Conservation (phyloP, 2,329 filamentous ascomycete genomes). For the Hymenoscyphus linearis region DNA sequence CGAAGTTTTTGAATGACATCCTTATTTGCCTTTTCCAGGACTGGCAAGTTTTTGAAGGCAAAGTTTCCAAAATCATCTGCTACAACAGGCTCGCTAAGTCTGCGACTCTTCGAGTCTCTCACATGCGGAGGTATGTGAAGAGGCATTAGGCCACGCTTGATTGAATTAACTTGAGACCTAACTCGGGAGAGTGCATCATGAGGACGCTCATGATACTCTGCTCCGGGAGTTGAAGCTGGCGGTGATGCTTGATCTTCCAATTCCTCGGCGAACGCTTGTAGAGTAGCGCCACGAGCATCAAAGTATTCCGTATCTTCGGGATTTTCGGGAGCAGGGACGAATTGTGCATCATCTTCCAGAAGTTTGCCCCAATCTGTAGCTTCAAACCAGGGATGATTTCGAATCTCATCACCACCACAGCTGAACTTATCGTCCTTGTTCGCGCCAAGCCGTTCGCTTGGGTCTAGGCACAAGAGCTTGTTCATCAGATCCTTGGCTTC, state of each 20-base stretch:
- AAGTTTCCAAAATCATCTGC: conserved; percentile 95
- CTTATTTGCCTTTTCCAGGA: conserved; percentile 97
- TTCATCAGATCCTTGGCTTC: conserved; percentile 96
- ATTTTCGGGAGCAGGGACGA: conserved; percentile 87
- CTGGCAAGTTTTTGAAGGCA: conserved; percentile 93
- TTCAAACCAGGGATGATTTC: conserved; percentile 81
- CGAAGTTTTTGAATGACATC: conserved; percentile 96
- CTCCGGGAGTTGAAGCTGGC: conserved; percentile 60
- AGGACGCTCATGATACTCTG: conserved; percentile 81
- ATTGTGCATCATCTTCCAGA: conserved; percentile 92
- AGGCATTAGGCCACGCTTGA: conserved; percentile 90
- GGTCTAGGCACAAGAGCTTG: conserved; percentile 79
- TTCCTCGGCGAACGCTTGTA: conserved; percentile 90
- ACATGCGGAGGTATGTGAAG: conserved; percentile 96
- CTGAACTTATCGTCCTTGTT: conserved; percentile 78
- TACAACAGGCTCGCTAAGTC: conserved; percentile 83
- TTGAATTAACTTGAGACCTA: conserved; percentile 76
- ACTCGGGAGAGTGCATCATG: conserved; percentile 92
- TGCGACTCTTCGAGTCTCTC: conserved; percentile 78
- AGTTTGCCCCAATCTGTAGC: conserved; percentile 85
- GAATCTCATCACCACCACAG: conserved; percentile 86
- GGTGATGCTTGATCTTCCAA: conserved; percentile 84
- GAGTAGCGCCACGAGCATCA: conserved; percentile 81
- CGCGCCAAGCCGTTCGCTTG: conserved; percentile 73
- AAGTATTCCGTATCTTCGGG: conserved; percentile 99